Conservation (phyloP, 805 yeast genomes). For the Sungouiella thailandica region DNA sequence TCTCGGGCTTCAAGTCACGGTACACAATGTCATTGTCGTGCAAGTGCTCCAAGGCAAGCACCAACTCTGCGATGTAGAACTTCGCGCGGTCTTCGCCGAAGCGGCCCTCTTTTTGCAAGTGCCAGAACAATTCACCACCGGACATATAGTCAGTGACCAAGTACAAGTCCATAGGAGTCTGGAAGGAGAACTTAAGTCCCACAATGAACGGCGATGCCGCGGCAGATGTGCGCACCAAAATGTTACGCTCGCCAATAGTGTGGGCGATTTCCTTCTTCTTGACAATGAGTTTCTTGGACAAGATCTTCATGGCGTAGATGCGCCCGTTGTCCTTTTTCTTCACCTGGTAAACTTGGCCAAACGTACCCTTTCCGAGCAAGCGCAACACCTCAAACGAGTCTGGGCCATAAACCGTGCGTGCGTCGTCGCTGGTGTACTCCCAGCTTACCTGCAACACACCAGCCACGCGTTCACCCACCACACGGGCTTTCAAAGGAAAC, state of each 20-base stretch:
- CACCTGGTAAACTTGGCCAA: conserved; percentile 97
- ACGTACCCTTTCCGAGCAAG: conserved; percentile 91
- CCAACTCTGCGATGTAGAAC: conserved; percentile 94
- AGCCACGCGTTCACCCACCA: conserved; percentile 65
- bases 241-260: conserved; percentile 95
- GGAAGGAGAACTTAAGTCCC: conserved; percentile 92
- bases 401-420: conserved; percentile 82
- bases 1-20: conserved; percentile 96
- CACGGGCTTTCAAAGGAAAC: conserved; percentile 69
- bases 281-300: conserved; percentile 90
- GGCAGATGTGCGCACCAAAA: conserved; percentile 86
- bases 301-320: conserved; percentile 95
- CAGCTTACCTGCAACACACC: conserved; percentile 77
- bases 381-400: conserved; percentile 90
- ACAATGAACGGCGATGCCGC: conserved; percentile 91
- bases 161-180: conserved; percentile 88
- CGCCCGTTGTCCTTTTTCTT: conserved; percentile 84
- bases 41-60: conserved; percentile 86
- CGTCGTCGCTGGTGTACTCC: conserved; percentile 59
- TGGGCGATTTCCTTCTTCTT: conserved; percentile 97
- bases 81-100: conserved; percentile 91
- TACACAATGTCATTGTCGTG: conserved; percentile 95
- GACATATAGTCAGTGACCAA: conserved; percentile 96
- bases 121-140: conserved; percentile 97
- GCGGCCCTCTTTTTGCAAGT: conserved; percentile 93